Evolutionary conservation across 2,329 filamentous ascomycete genomes (phyloP), one percentile per base, ranked within the genome.

Genomic region (Sporothrix brunneoviolacea): DNA sequence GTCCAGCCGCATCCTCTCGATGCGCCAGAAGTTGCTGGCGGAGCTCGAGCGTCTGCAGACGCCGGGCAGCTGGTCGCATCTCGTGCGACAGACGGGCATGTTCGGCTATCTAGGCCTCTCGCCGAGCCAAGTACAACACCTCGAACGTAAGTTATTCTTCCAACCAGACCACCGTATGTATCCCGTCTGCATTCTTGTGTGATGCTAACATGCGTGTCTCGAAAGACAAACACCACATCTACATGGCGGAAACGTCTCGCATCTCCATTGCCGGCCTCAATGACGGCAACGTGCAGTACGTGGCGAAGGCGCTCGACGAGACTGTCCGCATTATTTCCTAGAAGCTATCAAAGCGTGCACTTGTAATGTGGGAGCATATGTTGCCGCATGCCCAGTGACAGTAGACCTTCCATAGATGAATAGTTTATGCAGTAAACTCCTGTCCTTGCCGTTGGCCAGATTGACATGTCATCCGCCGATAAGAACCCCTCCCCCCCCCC

Each of bases 21-120:
- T 97, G 93, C 84, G 93, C 55, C 81, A 81, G 62, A 80, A 79
- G 4, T 73, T 98, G 59, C 79, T 88, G 45, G 70, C 73, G 50
- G 88, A 90, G 68, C 80, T 98, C 12, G 91, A 95, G 70, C 18
- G n/a, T 1, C 77, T 91, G 54, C 80, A 79, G 18, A 96, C 91
- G 0, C 91, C 91, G 0, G 91, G 91, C 24, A 86, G 80, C n/a
- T 97, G 93, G 93, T 88, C 90, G 63, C 93, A 97, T 71, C 94
- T 98, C 66, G 95, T 90, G 16, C 86, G 93, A 61, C 93, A 98
- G 77, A 98, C 97, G 64, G 93, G 93, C 72, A 98, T 98, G 93
- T 98, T 98, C 73, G 91, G 85, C 68, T 97, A 94, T 68, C 91
- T 88, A 1, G 88, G 88, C 13, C 70, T 93, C 65, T 77, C 68